Evolutionary conservation across 2,329 filamentous ascomycete species (phyloP).

Genomic region (Clarireedia monteithiana): DNA sequence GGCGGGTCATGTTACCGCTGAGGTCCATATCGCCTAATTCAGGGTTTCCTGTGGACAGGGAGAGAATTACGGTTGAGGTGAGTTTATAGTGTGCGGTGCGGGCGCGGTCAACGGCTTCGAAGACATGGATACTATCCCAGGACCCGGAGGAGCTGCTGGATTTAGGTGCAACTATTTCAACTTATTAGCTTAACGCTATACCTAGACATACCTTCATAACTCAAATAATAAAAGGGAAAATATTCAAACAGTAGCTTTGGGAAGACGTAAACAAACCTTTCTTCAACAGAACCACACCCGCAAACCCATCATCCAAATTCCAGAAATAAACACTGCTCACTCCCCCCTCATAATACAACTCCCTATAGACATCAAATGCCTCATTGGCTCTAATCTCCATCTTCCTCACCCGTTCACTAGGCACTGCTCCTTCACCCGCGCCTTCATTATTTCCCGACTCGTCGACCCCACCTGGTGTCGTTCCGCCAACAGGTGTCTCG

Average conservation of each 20-base stretch:
- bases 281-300: constrained; percentile 90
- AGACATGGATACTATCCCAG: constrained; percentile 98
- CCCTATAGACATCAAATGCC: constrained; percentile 92
- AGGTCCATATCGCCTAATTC: constrained; percentile 81
- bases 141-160: constrained; percentile 64
- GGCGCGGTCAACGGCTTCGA: constrained; percentile 89
- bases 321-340: constrained; percentile 96
- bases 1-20: constrained; percentile 94
- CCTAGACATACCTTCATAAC: neutral
- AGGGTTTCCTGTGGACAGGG: constrained; percentile 61
- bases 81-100: constrained; percentile 95
- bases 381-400: constrained; percentile 94
- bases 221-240: neutral
- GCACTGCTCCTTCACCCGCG: constrained; percentile 72
- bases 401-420: constrained; percentile 82
- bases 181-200: constrained; percentile 3
- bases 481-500: constrained; percentile 74
- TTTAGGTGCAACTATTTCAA: constrained; percentile 51
- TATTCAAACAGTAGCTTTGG: neutral
- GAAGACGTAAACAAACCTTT: constrained; percentile 51
- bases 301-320: constrained; percentile 97
- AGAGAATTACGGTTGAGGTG: constrained; percentile 92
- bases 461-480: constrained; percentile 45
- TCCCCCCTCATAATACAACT: constrained; percentile 94
- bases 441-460: constrained; percentile 45